Conservation (phyloP, 129 eudicot genomes). For the Helianthus annuus region HanXRQr2.0-SUNRISE NC_035440.2:16064347-16064846, state of each 20-base stretch:
- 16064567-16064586: constrained; percentile 30
- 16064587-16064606: constrained; percentile 44
- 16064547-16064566: too few relatives aligned
- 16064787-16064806: constrained; percentile 15
- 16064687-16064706: neutral
- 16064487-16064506: too few relatives aligned
- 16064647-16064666: constrained; percentile 9
- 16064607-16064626: constrained; percentile 39
- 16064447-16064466: too few relatives aligned
- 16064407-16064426: too few relatives aligned
- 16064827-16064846: neutral
- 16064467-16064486: too few relatives aligned
- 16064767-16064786: constrained; percentile 7
- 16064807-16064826: constrained; percentile 18
- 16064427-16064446: too few relatives aligned
- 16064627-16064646: constrained; percentile 26
- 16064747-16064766: constrained; percentile 2
- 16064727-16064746: neutral
- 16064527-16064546: too few relatives aligned
- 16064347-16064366: too few relatives aligned
- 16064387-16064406: too few relatives aligned
- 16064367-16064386: too few relatives aligned
- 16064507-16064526: too few relatives aligned
- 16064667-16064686: neutral
- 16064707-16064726: constrained; percentile 7